phyloP scores from a whole-genome alignment of 1,139 yeast genomes.

The Citeromyces hawaiiensis region DNA sequence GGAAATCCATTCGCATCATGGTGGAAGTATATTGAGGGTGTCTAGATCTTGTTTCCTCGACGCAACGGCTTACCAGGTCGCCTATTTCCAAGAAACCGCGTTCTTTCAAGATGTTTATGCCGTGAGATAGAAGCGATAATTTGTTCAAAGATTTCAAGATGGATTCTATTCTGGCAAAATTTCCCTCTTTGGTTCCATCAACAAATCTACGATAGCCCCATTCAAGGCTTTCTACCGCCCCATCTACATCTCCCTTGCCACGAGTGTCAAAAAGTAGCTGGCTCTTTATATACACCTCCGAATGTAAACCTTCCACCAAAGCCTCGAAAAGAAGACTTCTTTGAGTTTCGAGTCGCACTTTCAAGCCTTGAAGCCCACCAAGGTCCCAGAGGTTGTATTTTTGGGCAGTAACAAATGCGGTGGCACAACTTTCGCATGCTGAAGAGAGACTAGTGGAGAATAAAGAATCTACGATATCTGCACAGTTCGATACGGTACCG shows the following conservation, averaged over 20 bases:
- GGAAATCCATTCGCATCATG: not conserved
- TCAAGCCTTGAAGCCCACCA: conserved; percentile 44
- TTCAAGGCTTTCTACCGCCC: conserved; percentile 18
- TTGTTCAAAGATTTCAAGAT: not conserved
- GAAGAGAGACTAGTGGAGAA: conserved; percentile 55
- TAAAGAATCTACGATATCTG: conserved; percentile 53
- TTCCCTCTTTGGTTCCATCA: not conserved
- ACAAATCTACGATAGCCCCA: conserved; percentile 2
- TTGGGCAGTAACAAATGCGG: conserved; percentile 35
- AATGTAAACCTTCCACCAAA: conserved; percentile 64
- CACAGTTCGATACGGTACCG: conserved; percentile 43
- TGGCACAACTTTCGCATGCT: conserved; percentile 55
- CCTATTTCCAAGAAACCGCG: conserved; percentile 23
- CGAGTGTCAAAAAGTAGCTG: not conserved
- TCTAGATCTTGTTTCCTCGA: conserved; percentile 49
- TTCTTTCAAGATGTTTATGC: not conserved
- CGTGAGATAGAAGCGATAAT: not conserved
- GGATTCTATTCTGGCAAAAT: not conserved
- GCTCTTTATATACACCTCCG: conserved; percentile 28
- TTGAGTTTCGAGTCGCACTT: conserved; percentile 47
- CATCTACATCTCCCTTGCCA: too few relatives aligned
- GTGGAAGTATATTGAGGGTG: conserved; percentile 23
- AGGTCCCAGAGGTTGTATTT: conserved; percentile 49
- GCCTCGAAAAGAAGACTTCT: conserved; percentile 56
- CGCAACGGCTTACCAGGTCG: conserved; percentile 42